Conservation (phyloP, 2,329 filamentous ascomycete genomes). For the Penicillium sp. region DNA sequence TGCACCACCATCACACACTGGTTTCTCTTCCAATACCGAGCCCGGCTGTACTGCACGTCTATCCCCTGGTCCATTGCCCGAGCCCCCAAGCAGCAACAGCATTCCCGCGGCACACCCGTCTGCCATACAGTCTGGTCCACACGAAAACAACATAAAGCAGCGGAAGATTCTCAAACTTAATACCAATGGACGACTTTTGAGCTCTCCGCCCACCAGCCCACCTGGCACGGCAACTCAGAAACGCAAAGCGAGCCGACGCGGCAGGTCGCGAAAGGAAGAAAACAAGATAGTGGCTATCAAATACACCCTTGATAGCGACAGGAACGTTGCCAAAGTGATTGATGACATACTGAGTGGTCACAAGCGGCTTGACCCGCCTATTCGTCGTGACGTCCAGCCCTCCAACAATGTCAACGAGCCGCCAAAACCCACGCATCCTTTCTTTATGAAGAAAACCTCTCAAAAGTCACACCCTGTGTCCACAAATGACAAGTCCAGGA, state of each 20-base stretch:
- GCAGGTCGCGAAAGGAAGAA: constrained; percentile 31
- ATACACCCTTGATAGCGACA: constrained; percentile 55
- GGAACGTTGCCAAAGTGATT: constrained; percentile 59
- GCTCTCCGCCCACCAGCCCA: constrained; percentile 32
- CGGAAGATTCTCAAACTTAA: constrained; percentile 48
- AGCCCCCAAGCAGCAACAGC: background rate
- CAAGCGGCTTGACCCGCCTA: background rate
- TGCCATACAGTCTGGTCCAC: background rate
- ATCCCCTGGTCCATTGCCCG: background rate
- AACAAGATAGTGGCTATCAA: constrained; percentile 52
- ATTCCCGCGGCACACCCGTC: background rate
- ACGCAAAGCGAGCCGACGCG: constrained; percentile 29
- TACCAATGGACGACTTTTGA: constrained; percentile 45
- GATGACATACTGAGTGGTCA: constrained; percentile 57
- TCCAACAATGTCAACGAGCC: constrained; percentile 23
- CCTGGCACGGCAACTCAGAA: constrained; percentile 20
- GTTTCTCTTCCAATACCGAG: background rate
- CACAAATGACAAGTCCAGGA: background rate
- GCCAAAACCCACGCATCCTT: constrained; percentile 61
- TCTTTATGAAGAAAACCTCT: constrained; percentile 61
- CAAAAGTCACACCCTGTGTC: constrained; percentile 15
- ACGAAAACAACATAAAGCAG: background rate
- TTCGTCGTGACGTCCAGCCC: background rate
- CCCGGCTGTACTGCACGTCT: background rate
- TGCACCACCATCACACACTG: background rate